Evolutionary conservation across 2,329 filamentous ascomycete genomes (phyloP).

Genomic region (Trichoderma pleuroti): DNA sequence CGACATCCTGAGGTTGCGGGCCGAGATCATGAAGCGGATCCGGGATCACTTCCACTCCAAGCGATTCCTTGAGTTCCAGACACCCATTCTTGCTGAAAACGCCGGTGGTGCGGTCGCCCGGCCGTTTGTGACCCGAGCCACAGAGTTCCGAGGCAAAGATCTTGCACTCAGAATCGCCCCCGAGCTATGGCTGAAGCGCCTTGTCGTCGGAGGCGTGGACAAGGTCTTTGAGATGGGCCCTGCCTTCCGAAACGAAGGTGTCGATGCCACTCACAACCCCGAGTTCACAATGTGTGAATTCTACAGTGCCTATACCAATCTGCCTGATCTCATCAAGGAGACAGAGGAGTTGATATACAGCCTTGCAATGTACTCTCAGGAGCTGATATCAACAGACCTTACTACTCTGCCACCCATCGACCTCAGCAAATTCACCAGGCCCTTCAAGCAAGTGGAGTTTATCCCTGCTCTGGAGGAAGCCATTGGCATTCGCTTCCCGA

Average conservation of each 20-base stretch:
- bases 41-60: conserved; percentile 68
- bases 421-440: conserved; percentile 45
- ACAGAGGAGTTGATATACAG: conserved; percentile 69
- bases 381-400: conserved; percentile 44
- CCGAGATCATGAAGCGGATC: conserved; percentile 69
- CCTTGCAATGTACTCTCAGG: conserved; percentile 51
- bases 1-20: conserved; percentile 70
- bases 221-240: conserved; percentile 90
- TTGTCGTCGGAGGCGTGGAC: conserved; percentile 85
- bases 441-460: conserved; percentile 73
- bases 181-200: conserved; percentile 89
- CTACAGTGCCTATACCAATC: conserved; percentile 79
- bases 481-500: conserved; percentile 63
- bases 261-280: conserved; percentile 90
- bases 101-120: conserved; percentile 86
- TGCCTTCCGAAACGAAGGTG: conserved; percentile 87
- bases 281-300: conserved; percentile 98
- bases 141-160: conserved; percentile 67
- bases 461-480: conserved; percentile 71
- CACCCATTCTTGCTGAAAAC: conserved; percentile 76
- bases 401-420: conserved; percentile 47
- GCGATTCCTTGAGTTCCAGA: conserved; percentile 83
- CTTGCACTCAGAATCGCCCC: conserved; percentile 85
- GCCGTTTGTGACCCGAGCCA: conserved; percentile 77
- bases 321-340: conserved; percentile 68